phyloP scores from a whole-genome alignment of 1,139 yeast genomes.

The Yamadazyma aaseri region DNA sequence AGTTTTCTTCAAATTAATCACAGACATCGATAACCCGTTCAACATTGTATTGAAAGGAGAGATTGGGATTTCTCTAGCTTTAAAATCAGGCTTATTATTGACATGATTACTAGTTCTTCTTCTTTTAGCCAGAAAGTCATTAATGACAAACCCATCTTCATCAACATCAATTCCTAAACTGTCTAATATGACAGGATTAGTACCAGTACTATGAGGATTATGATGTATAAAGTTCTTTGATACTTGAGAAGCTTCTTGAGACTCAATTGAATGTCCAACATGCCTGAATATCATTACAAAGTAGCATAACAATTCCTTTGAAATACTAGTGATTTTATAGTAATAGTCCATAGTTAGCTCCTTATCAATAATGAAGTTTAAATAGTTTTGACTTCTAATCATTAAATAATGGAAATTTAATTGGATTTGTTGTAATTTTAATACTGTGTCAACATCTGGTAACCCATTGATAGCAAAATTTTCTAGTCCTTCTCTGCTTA shows the following conservation, averaged over 20 bases:
- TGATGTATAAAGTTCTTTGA: slow-evolving; percentile 18
- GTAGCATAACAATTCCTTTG: slow-evolving; percentile 40
- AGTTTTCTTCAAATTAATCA: slow-evolving; percentile 45
- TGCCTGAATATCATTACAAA: slow-evolving; percentile 40
- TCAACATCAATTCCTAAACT: slow-evolving; percentile 38
- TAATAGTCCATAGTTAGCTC: slow-evolving; percentile 41
- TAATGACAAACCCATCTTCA: slow-evolving; percentile 49
- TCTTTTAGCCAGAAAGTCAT: slow-evolving; percentile 45
- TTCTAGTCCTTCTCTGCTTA: slow-evolving; percentile 30
- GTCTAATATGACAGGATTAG: slow-evolving; percentile 29
- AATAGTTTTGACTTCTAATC: slow-evolving; percentile 45
- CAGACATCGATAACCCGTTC: slow-evolving; percentile 46
- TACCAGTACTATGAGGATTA: slow-evolving; percentile 20
- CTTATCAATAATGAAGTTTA: slow-evolving; percentile 47
- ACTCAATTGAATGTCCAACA: slow-evolving; percentile 17
- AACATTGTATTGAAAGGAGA: slow-evolving; percentile 46
- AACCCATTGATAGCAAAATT: slow-evolving; percentile 34
- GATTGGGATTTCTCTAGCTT: slow-evolving; percentile 30
- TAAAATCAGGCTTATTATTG: slow-evolving; percentile 11
- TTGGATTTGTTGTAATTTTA: slow-evolving; percentile 43
- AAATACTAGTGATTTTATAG: slow-evolving; percentile 34
- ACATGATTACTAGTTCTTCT: slow-evolving; percentile 20
- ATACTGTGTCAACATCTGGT: slow-evolving; percentile 42
- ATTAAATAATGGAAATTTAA: slow-evolving; percentile 45
- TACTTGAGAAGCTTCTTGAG: slow-evolving; percentile 3